These are phyloP conservation scores for Geotrichum fermentans DNA, from an alignment of 1,139 yeast genomes.

Conservation along the genomic window DNA sequence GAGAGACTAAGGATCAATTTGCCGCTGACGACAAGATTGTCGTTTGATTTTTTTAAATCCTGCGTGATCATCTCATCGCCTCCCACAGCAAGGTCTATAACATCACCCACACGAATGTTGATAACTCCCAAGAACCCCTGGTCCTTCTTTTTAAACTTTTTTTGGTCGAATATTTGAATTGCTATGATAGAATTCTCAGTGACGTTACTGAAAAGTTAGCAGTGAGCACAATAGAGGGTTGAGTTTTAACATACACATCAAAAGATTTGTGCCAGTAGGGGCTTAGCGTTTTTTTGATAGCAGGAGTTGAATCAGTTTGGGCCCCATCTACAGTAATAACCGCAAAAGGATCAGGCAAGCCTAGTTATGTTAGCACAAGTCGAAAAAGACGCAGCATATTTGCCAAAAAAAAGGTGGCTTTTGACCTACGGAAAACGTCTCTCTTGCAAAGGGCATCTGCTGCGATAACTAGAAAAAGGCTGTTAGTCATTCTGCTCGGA, in stretches of 20 bases:
- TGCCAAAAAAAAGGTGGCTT: too few relatives aligned
- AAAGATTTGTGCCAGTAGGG: slow-evolving; percentile 98
- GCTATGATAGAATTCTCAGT: slow-evolving; percentile 82
- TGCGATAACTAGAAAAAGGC: slow-evolving; percentile 59
- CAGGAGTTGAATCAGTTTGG: slow-evolving; percentile 93
- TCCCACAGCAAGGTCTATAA: slow-evolving; percentile 61
- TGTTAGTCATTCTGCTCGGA: background rate
- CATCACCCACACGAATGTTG: slow-evolving; percentile 84
- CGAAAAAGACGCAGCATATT: too few relatives aligned
- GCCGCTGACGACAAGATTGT: slow-evolving; percentile 86
- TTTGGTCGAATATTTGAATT: slow-evolving; percentile 95
- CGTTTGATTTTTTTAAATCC: slow-evolving; percentile 86
- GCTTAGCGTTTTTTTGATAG: slow-evolving; percentile 87
- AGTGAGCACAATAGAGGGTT: background rate
- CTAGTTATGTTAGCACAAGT: too few relatives aligned
- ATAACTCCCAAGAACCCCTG: slow-evolving; percentile 97
- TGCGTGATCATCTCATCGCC: slow-evolving; percentile 81
- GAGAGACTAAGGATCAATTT: slow-evolving; percentile 61
- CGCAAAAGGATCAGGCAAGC: slow-evolving; percentile 91
- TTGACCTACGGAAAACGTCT: slow-evolving; percentile 68
- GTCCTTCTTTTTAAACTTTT: slow-evolving; percentile 94
- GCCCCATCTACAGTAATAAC: slow-evolving; percentile 95
- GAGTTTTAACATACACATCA: slow-evolving; percentile 39
- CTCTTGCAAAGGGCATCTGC: slow-evolving; percentile 94
- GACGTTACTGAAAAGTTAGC: slow-evolving; percentile 44